phyloP scores from a whole-genome alignment of 1,284 basidiomycete genomes.

The Lentinula novae-zelandiae region DNA sequence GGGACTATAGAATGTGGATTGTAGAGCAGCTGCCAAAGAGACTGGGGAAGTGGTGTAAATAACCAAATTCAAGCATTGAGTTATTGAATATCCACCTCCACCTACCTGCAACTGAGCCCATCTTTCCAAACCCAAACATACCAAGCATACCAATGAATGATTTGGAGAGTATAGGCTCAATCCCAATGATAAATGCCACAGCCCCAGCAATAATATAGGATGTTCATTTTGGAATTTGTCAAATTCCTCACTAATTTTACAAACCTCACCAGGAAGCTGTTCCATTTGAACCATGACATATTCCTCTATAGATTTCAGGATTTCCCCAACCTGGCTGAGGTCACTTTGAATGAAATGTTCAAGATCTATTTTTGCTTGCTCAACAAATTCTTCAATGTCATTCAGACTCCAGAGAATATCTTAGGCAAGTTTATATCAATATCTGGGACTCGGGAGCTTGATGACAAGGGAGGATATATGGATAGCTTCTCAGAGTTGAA shows the following conservation, averaged over 20 bases:
- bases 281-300: neutral
- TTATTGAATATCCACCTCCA: neutral
- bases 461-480: too few species aligned
- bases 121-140: neutral
- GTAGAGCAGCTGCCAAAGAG: slow-evolving; percentile 6
- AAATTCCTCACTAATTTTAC: neutral
- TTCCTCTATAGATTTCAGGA: neutral
- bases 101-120: slow-evolving; percentile 7
- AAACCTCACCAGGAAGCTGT: neutral
- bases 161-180: neutral
- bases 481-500: too few species aligned
- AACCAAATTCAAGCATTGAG: too few species aligned
- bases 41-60: neutral
- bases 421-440: too few species aligned
- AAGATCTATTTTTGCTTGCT: neutral
- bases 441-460: too few species aligned
- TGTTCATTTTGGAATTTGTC: slow-evolving; percentile 6
- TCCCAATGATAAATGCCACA: neutral
- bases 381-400: neutral
- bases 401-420: neutral
- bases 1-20: slow-evolving; percentile 5
- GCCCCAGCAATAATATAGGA: slow-evolving; percentile 5
- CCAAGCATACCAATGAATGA: neutral
- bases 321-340: neutral
- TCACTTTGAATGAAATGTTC: neutral